phyloP scores from a whole-genome alignment of 2,329 filamentous ascomycete species.

The Aspergillus pseudoterreus region DNA sequence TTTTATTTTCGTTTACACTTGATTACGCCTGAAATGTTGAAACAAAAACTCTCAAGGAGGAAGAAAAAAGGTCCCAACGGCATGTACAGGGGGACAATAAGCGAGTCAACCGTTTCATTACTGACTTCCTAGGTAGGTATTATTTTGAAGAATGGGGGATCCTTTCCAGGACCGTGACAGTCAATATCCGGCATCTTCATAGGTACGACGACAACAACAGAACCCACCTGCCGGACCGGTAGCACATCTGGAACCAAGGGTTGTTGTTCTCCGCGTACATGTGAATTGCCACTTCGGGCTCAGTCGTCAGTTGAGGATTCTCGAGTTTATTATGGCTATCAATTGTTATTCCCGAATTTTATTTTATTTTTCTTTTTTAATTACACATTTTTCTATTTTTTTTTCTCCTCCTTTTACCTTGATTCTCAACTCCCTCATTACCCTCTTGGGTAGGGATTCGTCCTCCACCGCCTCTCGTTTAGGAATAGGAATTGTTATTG shows the following conservation, averaged over 20 bases:
- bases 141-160: neutral
- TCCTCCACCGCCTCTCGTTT: no score
- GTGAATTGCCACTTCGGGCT: conserved; percentile 13
- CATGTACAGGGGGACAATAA: neutral
- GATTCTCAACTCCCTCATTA: no score
- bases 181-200: no score
- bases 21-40: neutral
- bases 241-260: neutral
- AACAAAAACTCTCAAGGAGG: neutral
- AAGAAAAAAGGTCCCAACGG: neutral
- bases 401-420: neutral
- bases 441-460: no score
- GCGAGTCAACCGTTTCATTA: neutral
- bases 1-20: neutral
- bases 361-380: neutral
- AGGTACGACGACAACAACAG: no score
- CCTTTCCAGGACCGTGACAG: neutral
- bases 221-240: no score
- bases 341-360: neutral
- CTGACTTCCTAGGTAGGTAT: no score
- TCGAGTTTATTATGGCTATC: neutral
- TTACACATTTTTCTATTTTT: conserved; percentile 3
- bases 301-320: conserved; percentile 5
- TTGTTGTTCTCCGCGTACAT: conserved; percentile 2
- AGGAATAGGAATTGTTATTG: no score